A percentile compares a stretch with the other conserved stretches of the same genome.
phyloP scores from a whole-genome alignment of 805 yeast genomes.

The Candida fluviatilis region DNA sequence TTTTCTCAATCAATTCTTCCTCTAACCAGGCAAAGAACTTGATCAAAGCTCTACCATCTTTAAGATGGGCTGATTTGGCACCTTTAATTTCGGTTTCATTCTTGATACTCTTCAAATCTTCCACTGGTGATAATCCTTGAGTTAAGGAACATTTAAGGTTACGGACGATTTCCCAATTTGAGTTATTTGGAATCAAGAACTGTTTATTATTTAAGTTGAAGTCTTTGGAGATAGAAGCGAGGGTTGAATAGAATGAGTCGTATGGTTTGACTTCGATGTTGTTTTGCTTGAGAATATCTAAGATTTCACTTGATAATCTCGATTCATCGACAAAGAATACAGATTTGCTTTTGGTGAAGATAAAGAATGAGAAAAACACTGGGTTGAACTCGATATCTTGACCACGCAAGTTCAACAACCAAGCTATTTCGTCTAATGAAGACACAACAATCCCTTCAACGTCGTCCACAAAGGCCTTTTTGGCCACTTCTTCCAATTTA shows the following conservation, averaged over 20 bases:
- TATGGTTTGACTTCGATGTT: conserved; percentile 36
- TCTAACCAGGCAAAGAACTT: conserved; percentile 59
- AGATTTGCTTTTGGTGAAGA: conserved; percentile 26
- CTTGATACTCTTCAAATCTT: conserved; percentile 49
- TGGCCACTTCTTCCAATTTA: conserved; percentile 51
- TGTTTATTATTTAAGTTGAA: conserved; percentile 25
- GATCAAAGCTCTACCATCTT: conserved; percentile 55
- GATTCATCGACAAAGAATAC: conserved; percentile 41
- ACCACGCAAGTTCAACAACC: conserved; percentile 63
- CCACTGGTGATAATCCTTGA: conserved; percentile 37
- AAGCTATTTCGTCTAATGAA: conserved; percentile 84
- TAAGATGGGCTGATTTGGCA: conserved; percentile 49
- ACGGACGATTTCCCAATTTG: conserved; percentile 40
- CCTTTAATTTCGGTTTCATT: conserved; percentile 47
- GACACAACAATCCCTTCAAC: conserved; percentile 32
- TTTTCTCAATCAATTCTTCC: conserved; percentile 40
- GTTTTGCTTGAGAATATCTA: conserved; percentile 19
- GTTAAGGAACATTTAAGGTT: conserved; percentile 26
- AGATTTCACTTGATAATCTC: conserved; percentile 32
- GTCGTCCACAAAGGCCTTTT: conserved; percentile 21
- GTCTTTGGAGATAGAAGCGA: conserved; percentile 36
- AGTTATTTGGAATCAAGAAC: conserved; percentile 26
- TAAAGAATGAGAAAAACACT: conserved; percentile 43
- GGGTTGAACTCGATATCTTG: conserved; percentile 54
- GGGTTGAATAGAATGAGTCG: conserved; percentile 41